Base-by-base conservation (phyloP, 768 basidiomycete genomes). In the Strobilomyces dryophilus region DNA sequence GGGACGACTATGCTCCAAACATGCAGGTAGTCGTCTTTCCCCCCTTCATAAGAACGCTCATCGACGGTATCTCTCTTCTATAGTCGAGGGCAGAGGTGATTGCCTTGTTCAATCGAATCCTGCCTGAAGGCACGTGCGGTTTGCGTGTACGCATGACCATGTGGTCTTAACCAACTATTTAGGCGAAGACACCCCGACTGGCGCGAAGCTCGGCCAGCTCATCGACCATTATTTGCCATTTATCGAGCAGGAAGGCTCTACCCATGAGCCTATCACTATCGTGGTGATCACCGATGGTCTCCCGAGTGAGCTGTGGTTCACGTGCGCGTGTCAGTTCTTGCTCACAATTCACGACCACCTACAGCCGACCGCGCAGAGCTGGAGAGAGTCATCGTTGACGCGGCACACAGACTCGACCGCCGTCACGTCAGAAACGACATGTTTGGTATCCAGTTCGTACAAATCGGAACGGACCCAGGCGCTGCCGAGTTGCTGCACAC, bases 391-490 rank as follows among this genome's bases (percentile, higher is more conserved):
- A 66, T 77, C 9, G 67, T 76, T 17, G 62, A 66, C 7, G 62
- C 68, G 15, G 76, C 76, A 2, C 68, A 68, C 27, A 64, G 74
- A 27, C 71, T 77, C 18, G 76, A 78, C 45, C 63, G 62, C 32
- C 67, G 62, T 1, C 60, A 61, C 4, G 65, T 68, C 47, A 74
- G 64, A 24, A 59, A 68, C 1, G 64, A 69, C n/a, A 73, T 74
- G 63, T 66, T 79, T 7, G 74, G 77, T 9, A 66, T 79, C 29
- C 74, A 76, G 39, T 75, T 80, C 34, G 66, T 80, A 34, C 78
- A 79, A 56, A 74, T 79, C 20, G 78, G 78, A 0, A 64, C 68
- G 4, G 70, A 71, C 47, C 51, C 57, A 2, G 72, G 49, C 45
- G 75, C 76, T 5, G 56, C 74, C 1, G 72, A 72, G 41, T 66